Base-by-base conservation (phyloP, 1,284 basidiomycete species). In the Microbotryum intermedium region DNA sequence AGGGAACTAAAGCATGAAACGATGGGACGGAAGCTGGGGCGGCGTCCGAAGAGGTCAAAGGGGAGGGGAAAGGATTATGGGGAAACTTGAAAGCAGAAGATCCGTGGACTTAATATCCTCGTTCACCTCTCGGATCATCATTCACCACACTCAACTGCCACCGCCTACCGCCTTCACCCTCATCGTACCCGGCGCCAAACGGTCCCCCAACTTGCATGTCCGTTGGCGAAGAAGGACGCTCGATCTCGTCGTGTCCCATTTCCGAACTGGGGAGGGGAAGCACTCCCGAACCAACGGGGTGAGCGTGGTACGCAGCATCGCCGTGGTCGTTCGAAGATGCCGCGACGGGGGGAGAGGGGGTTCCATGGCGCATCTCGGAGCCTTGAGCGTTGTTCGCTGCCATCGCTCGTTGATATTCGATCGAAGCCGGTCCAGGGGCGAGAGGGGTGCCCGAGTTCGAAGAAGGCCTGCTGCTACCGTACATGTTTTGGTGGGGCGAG, bases 191-290 rank as follows among this genome's bases (percentile, higher is more conserved):
- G 2, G 26, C 21, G 1, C 66, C 66, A 39, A 66, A 68, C 39
- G 66, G 48, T 47, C 62, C 66, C 4, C 66, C 66, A 30, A 68
- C 66, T 47, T 68, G 66, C 64, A 65, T 63, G 55, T 61, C 61
- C 25, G 59, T 60, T 18, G 66, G 66, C 8, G 55, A 59, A 43
- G 54, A 34, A 4, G 57, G 60, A 25, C 66, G 30, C 28, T 29
- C 61, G 39, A 57, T 30, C 23, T 51, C 57, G 4, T 54, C 42
- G 45, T 57, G 59, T 1, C 54, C 61, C 8, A 25, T 11, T 7
- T 62, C 66, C 4, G 61, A 43, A 21, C 64, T 60, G 10, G 64
- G 64, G 51, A 60, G 60, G 7, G 64, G 64, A 21, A 65, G 43
- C 30, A 57, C 57, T 13, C 59, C 57, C 16, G 34, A 13, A 11